These are phyloP conservation scores for Termitomyces sp. DNA, from an alignment of 768 basidiomycete species.

Conservation along the genomic window DNA sequence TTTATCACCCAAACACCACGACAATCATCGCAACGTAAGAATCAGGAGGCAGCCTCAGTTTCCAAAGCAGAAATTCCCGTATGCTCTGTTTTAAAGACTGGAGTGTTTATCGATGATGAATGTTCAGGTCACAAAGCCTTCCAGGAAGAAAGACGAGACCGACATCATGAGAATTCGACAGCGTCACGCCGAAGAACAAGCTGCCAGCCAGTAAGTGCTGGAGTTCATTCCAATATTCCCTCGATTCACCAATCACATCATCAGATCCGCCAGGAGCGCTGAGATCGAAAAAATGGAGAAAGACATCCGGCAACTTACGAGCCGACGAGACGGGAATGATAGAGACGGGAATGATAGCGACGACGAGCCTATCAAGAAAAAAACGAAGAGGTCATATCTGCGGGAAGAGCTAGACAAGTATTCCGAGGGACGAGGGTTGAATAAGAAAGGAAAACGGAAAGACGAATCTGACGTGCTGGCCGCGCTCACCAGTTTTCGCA, in stretches of 20 bases:
- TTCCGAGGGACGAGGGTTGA: conserved; percentile 53
- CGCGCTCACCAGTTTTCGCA: conserved; percentile 64
- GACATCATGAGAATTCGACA: conserved; percentile 73
- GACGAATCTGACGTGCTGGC: conserved; percentile 73
- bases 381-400: conserved; percentile 63
- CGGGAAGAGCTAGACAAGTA: conserved; percentile 84
- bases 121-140: conserved; percentile 10
- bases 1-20: conserved; percentile 27
- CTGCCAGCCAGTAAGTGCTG: conserved; percentile 47
- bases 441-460: conserved; percentile 47
- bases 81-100: not conserved
- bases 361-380: conserved; percentile 54
- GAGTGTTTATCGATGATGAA: not conserved
- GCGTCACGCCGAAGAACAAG: conserved; percentile 67
- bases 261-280: conserved; percentile 57
- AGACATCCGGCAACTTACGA: conserved; percentile 74
- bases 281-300: conserved; percentile 88
- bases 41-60: not conserved
- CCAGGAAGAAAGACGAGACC: conserved; percentile 33
- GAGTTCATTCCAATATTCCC: not conserved
- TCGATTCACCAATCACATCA: not conserved
- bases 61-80: conserved; percentile 4
- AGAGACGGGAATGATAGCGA: conserved; percentile 65
- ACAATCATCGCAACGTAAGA: conserved; percentile 6
- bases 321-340: conserved; percentile 47